Conservation (phyloP, 106 monocot species). For the Cymbidium sinense region DNA sequence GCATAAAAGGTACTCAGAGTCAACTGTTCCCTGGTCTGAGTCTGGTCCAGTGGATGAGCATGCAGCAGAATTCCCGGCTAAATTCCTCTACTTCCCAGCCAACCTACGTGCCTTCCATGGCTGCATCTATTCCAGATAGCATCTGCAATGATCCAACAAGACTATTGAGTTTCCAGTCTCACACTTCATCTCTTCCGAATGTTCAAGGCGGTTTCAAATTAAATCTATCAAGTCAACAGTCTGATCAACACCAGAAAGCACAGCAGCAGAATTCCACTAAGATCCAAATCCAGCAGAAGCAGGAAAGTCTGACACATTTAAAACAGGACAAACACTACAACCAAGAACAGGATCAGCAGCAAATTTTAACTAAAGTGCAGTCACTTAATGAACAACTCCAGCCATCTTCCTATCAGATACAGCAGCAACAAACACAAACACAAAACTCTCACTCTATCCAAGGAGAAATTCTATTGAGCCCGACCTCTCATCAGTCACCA, state of each 20-base stretch:
- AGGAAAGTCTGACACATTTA: conserved; percentile 17
- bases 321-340: conserved; percentile 20
- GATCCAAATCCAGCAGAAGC: conserved; percentile 21
- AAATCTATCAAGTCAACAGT: conserved; percentile 35
- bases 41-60: conserved; percentile 85
- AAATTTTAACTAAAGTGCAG: conserved; percentile 23
- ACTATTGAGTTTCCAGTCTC: conserved; percentile 53
- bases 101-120: conserved; percentile 30
- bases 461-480: conserved; percentile 8
- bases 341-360: conserved; percentile 21
- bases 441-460: conserved; percentile 24
- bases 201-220: conserved; percentile 33
- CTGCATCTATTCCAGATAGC: conserved; percentile 28
- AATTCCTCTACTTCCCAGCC: conserved; percentile 36
- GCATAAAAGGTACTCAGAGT: conserved; percentile 48
- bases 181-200: conserved; percentile 24
- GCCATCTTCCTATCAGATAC: conserved; percentile 9
- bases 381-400: conserved; percentile 25
- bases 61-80: conserved; percentile 65
- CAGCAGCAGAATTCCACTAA: conserved; percentile 13
- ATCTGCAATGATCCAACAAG: conserved; percentile 32
- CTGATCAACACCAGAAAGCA: conserved; percentile 20
- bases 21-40: conserved; percentile 59
- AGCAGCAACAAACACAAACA: conserved; percentile 31
- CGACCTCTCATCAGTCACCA: conserved; percentile 19